phyloP scores from a whole-genome alignment of 2,329 filamentous ascomycete species.

The Aspergillus luchuensis region DNA sequence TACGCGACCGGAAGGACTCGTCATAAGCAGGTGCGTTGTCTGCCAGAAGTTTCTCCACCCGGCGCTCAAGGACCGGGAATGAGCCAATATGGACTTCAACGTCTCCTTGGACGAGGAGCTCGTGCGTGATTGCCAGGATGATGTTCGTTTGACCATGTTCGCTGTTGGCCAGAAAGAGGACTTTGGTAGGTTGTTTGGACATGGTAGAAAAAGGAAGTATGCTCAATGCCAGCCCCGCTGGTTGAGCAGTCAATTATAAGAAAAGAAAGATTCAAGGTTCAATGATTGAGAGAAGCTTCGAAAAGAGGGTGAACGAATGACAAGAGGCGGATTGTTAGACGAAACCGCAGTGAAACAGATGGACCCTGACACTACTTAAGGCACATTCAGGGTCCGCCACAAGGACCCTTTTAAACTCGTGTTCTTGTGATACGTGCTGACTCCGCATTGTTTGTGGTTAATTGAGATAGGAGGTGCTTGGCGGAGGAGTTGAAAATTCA shows the following conservation, averaged over 20 bases:
- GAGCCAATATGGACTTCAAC: constrained; percentile 51
- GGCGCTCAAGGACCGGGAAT: constrained; percentile 39
- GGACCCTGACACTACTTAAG: neutral
- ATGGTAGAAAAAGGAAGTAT: constrained; percentile 12
- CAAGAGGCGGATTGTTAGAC: neutral
- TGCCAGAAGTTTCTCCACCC: constrained; percentile 33
- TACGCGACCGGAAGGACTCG: constrained; percentile 18
- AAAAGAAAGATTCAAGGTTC: neutral
- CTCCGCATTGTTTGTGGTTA: neutral
- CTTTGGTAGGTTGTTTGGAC: constrained; percentile 18
- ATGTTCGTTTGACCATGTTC: constrained; percentile 54
- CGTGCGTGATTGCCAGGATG: constrained; percentile 47
- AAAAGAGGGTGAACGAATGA: neutral
- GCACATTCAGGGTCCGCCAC: neutral
- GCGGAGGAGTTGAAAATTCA: neutral
- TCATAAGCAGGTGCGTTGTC: constrained; percentile 25
- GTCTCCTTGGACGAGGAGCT: constrained; percentile 40
- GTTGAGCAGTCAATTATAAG: neutral
- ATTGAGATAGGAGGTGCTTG: constrained; percentile 1
- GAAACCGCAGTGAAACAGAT: constrained; percentile 4
- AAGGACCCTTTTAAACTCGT: neutral
- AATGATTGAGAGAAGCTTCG: neutral
- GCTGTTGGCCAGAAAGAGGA: constrained; percentile 50
- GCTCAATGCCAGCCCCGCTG: neutral
- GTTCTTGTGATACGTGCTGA: neutral